These are phyloP conservation scores for Neurospora sp. DNA, from an alignment of 495 filamentous ascomycete species.

Conservation along the genomic window DNA sequence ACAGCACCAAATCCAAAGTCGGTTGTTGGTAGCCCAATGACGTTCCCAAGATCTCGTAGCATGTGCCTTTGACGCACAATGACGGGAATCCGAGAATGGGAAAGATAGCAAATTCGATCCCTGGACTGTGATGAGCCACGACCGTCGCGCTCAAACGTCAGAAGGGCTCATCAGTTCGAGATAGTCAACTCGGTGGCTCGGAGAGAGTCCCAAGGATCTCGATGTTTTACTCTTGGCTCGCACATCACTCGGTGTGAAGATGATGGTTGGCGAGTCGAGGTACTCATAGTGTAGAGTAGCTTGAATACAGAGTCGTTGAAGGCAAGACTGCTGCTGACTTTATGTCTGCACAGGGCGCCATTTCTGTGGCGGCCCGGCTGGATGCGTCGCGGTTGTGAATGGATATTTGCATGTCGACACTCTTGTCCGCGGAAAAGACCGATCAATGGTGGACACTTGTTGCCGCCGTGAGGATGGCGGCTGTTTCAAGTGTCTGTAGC, in stretches of 20 bases:
- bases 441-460: neutral
- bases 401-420: neutral
- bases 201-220: neutral
- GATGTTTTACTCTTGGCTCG: neutral
- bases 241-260: neutral
- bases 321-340: neutral
- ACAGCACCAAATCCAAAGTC: neutral
- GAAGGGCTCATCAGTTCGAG: neutral
- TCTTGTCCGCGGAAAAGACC: neutral
- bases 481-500: neutral
- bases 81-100: neutral
- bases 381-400: neutral
- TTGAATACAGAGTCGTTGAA: neutral
- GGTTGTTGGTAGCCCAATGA: neutral
- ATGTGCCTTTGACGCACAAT: neutral
- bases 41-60: neutral
- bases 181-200: neutral
- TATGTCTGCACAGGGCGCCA: neutral
- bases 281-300: neutral
- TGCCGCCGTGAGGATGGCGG: neutral
- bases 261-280: neutral
- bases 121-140: neutral
- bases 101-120: neutral
- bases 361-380: neutral
- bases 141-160: neutral